Evolutionary conservation across 306 rosid genomes (phyloP), one percentile per base, ranked within the genome.

Genomic region (Prunus armeniaca): DNA sequence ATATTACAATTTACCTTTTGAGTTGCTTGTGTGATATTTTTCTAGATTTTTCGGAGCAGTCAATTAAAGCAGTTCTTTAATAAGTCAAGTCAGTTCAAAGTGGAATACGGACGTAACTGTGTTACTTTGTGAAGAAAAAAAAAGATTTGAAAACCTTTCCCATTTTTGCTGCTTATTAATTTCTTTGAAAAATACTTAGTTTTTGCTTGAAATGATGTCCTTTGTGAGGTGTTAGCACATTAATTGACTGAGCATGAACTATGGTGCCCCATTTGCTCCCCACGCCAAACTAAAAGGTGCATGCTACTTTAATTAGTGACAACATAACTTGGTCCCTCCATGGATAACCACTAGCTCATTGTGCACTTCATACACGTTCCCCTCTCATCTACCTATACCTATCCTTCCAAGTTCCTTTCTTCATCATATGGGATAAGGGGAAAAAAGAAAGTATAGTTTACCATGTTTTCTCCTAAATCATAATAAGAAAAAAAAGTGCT

Each of bases 241-340:
- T 71, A 81, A 81, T 68, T 76, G 68, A 77, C 34, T 55, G 55
- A 55, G 71, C 67, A 80, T 66, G 78, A 85, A 81, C 67, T 80
- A 75, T 25, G 73, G 79, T 88, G 93, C 67, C 93, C 90, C 93
- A 81, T 66, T 63, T 83, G 93, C 76, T 72, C 83, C 91, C 89
- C 93, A 84, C 91, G 93, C 93, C 75, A 38, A 54, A 25, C 7
- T 43, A 71, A 82, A 83, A 82, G 73, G 47, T 38, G 45, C 75
- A 71, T 3, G 51, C 60, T 43, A 63, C 76, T 55, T 76, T 76
- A 76, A 45, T 76, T 56, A 71, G 78, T 67, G 81, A 77, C 58
- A 58, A 51, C 12, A 67, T n/a, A 66, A 17, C 52, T 69, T 43
- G 85, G 85, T 72, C 85, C 76, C 82, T 32, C 45, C 24, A n/a